Base-by-base conservation (phyloP, 371 early-diverging fungal species). In the Rhizopus stolonifer region DNA sequence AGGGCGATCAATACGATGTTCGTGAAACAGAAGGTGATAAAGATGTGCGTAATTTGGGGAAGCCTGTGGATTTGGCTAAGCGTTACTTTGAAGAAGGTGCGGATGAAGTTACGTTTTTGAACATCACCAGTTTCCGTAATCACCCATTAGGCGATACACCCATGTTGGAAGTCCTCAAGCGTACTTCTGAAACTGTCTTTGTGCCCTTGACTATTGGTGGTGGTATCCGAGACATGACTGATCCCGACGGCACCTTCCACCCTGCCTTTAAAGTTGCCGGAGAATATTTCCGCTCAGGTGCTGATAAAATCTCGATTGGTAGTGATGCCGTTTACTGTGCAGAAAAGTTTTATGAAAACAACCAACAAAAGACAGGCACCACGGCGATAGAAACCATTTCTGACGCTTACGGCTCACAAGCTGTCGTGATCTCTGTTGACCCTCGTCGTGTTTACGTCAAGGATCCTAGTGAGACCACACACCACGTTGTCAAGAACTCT, bases 1-100 rank as follows among this genome's bases (percentile, higher is more conserved):
- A 98, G 72, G 99, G 99, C 23, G 97, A 98, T 68, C 96, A 97
- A 65, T 97, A 98, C 76, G 97, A 97, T 64, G 97, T 98, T 1
- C 88, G 97, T 17, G 97, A 97, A 60, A 72, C 61, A 5, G 77
- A 60, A 7, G 79, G 77, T 9, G 38, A 50, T 49, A 86, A 86
- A 4, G 82, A 92, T 38, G 95, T 98, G n/a, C 85, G 99, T 3
- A 98, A 98, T 67, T 71, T 98, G 25, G 99, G 99, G 31, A 92
- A 94, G 45, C 99, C 99, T 10, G 96, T 97, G 5, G 94, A 94
- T 32, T 74, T 98, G 49, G 94, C 97, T 11, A 76, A 79, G 19
- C 80, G 90, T 9, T 98, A 98, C 74, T 98, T 88, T 65, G 84
- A 86, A 39, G 94, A 94, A 65, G 98, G 99, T 24, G 97, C 99